phyloP scores from a whole-genome alignment of 768 basidiomycete species.

The Daedaleopsis nitida region DNA sequence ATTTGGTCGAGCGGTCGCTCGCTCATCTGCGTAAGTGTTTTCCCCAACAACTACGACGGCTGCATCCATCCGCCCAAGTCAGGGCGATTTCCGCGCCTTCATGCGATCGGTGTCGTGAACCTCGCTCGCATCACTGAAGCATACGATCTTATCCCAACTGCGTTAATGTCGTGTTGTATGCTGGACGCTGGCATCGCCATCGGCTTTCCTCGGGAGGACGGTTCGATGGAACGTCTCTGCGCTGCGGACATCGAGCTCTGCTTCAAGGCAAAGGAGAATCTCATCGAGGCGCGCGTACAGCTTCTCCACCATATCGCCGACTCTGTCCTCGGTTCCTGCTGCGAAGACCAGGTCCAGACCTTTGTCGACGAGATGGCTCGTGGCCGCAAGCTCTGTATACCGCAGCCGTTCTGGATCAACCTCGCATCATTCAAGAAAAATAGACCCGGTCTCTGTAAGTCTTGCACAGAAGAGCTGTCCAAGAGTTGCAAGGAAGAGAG shows the following conservation, averaged over 20 bases:
- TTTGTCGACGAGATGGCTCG: too few relatives aligned
- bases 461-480: too few relatives aligned
- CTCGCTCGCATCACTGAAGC: slow-evolving; percentile 2
- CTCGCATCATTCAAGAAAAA: too few relatives aligned
- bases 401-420: too few relatives aligned
- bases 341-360: too few relatives aligned
- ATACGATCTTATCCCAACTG: not conserved
- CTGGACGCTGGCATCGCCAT: not conserved
- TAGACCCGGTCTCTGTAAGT: too few relatives aligned
- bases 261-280: not conserved
- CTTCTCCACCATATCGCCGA: too few relatives aligned
- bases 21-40: not conserved
- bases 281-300: not conserved
- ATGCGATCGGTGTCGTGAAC: not conserved
- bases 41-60: not conserved
- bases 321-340: too few relatives aligned
- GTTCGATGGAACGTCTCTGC: not conserved
- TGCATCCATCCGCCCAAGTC: not conserved
- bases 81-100: not conserved
- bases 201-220: not conserved
- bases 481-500: not conserved
- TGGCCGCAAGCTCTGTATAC: too few relatives aligned
- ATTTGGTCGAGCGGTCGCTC: not conserved
- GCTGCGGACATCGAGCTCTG: not conserved
- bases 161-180: not conserved